Evolutionary conservation across 2,329 filamentous ascomycete genomes (phyloP), one percentile per base, ranked within the genome.

Genomic region (Blumeria graminis): DNA sequence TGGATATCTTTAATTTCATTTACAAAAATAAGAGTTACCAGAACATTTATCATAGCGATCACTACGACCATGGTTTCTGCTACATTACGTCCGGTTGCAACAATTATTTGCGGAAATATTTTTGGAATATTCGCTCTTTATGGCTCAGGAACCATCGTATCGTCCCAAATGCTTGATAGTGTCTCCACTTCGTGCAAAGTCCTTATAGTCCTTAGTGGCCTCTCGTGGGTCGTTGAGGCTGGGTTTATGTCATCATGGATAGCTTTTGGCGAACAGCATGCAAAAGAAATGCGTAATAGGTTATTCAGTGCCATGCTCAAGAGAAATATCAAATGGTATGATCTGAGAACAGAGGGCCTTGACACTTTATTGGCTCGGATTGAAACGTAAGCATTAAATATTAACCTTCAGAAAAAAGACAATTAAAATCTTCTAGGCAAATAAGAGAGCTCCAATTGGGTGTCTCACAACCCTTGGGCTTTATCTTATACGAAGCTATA

Each of bases 241-340:
- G 65, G 74, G 1, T 84, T 86, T 61, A 81, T 87, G 62, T 73
- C 74, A 1, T 67, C 77, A 0, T 95, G 89, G 80, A 71, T 90
- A 34, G 66, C 76, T 0, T 92, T 92, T 66, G 86, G 89, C 13
- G 89, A 95, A 67, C 63, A 86, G 1, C 86, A 94, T 61, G 86
- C 84, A 0, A 76, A 75, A 35, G 76, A 69, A 51, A 80, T 80
- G 6, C 76, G 87, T 5, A 71, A 74, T 14, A 71, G 69, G 5
- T 68, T 92, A 2, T 94, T 94, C 64, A 63, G 70, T 1, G 76
- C 76, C 1, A 70, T 96, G 38, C 66, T 94, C n/a, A 69, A 71
- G 6, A 86, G 82, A 64, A 78, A 90, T 11, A 77, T 92, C 65
- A 73, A 75, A 50, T 96, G 89, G 88, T 94, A 86, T 64, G 88